phyloP scores from a whole-genome alignment of 2,329 filamentous ascomycete genomes.

The Microdochium paspali region DNA sequence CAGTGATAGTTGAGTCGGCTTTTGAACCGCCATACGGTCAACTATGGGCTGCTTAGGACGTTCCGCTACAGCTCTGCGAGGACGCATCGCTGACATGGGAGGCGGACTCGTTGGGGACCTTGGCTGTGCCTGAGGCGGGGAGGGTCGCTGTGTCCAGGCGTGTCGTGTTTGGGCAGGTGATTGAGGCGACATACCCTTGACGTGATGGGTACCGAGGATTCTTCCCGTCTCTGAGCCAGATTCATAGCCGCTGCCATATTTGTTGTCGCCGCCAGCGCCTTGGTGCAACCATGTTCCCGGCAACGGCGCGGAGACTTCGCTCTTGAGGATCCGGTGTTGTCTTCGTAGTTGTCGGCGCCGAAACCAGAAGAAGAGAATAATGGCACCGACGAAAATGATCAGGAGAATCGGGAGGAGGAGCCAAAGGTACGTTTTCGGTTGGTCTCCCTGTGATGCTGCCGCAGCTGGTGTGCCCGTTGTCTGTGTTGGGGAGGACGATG shows the following conservation, averaged over 20 bases:
- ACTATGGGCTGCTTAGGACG: not conserved
- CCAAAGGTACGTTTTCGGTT: constrained; percentile 13
- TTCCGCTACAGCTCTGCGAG: not conserved
- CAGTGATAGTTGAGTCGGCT: not conserved
- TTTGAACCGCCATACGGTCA: not conserved
- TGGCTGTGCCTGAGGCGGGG: not conserved
- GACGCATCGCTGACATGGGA: not conserved
- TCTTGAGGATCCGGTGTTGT: constrained; percentile 7
- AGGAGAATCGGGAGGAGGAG: constrained; percentile 15
- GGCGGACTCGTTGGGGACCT: not conserved
- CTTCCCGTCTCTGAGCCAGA: not conserved
- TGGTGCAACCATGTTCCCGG: constrained; percentile 16
- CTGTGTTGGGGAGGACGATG: not conserved
- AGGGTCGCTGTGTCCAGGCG: not conserved
- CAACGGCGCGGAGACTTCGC: constrained; percentile 17
- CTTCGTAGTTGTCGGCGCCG: constrained; percentile 12
- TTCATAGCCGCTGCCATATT: not conserved
- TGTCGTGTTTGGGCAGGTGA: not conserved
- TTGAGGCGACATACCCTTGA: not conserved
- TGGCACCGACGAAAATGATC: constrained; percentile 8
- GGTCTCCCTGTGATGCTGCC: not conserved
- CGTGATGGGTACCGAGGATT: not conserved
- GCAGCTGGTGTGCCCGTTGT: not conserved
- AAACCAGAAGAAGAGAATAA: constrained; percentile 12
- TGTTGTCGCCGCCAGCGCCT: constrained; percentile 4